Evolutionary conservation across 192 early-diverging fungal genomes (phyloP), one percentile per base, ranked within the genome.

Genomic region (Linnemannia schmuckeri): DNA sequence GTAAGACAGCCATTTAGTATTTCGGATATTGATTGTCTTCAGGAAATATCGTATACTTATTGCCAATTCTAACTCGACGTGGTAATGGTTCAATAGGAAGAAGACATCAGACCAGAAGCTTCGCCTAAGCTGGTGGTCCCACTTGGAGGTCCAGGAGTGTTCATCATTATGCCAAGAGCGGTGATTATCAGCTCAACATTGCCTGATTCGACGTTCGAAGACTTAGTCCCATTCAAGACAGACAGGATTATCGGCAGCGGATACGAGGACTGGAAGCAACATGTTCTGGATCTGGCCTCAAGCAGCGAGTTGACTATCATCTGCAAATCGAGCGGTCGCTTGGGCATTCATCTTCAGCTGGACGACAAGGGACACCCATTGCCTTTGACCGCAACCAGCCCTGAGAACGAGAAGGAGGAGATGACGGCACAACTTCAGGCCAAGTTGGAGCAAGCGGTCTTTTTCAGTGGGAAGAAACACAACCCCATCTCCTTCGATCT

Each of bases 401-500:
- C 46, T 3, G 24, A 57, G 22, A 47, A 47, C n/a, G 33, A 72
- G 7, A 52, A 81, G 41, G 84, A 81, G 15, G 46, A 54, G 30
- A 35, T 75, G 44, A 81, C 85, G 24, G 72, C 40, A 22, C 81
- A 84, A 40, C 41, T 88, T 61, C 71, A 84, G 70, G 82, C 88
- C 22, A 88, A 88, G 40, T 33, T 88, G 63, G 88, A 88, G 61
- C 88, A 88, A 41, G 88, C 82, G 0, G 88, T 88, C 5, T 88
- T 84, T 40, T 88, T 81, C 35, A 76, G 82, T 5, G 75, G 66
- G 24, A 82, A 88, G 75, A 76, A 78, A 41, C 74, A 88, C 33
- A 88, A 88, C 46, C 87, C 87, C 3, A 83, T 88, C 2, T 88
- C 88, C 6, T 88, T 88, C 66, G 88, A 88, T 66, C 78, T 88